Percentiles rank a stretch among this genome's conserved stretches.
These are phyloP conservation scores for Naematelia encephala DNA, from an alignment of 768 basidiomycete genomes.

Conservation along the genomic window DNA sequence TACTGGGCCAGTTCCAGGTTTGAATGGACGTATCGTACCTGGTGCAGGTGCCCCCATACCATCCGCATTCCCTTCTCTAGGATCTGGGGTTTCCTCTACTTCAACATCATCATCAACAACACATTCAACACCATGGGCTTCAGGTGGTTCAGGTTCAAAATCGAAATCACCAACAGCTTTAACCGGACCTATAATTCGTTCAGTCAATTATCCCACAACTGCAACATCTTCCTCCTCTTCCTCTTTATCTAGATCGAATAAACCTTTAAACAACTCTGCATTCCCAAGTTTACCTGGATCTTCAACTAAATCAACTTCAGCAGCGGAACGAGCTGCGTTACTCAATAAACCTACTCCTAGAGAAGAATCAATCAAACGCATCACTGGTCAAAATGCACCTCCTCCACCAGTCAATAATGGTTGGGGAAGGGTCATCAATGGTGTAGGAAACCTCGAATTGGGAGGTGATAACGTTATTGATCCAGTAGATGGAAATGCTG, in stretches of 20 bases:
- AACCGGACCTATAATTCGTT: conserved; percentile 37
- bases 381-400: conserved; percentile 19
- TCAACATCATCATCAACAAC: not conserved
- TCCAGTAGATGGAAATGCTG: not conserved
- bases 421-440: conserved; percentile 6
- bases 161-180: conserved; percentile 28
- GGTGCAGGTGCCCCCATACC: conserved; percentile 1
- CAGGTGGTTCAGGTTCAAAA: conserved; percentile 24
- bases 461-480: not conserved
- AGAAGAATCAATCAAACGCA: conserved; percentile 41
- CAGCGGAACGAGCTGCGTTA: conserved; percentile 34
- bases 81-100: not conserved
- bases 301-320: conserved; percentile 7
- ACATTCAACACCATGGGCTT: conserved; percentile 40
- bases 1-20: conserved; percentile 5
- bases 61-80: conserved; percentile 41
- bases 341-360: conserved; percentile 38
- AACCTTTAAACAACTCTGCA: conserved; percentile 26
- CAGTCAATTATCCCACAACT: conserved; percentile 37
- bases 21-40: conserved; percentile 38
- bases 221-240: conserved; percentile 3
- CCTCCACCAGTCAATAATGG: conserved; percentile 21
- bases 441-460: conserved; percentile 9
- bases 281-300: conserved; percentile 42
- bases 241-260: not conserved